Evolutionary conservation across 2,329 filamentous ascomycete genomes (phyloP).

Genomic region (Calonectria pseudoturangicola): DNA sequence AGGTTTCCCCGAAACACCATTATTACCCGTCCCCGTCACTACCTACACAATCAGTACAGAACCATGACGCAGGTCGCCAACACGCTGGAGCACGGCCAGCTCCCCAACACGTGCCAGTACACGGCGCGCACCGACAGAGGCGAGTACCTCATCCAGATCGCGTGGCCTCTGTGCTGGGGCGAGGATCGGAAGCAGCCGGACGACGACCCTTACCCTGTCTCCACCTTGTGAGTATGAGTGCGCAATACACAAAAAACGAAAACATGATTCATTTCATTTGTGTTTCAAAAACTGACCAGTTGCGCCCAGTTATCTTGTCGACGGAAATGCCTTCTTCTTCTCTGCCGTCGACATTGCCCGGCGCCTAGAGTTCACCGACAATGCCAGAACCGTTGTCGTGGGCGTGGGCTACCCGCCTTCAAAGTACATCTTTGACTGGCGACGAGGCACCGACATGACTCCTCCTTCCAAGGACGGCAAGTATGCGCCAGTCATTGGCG

Average conservation of each 20-base stretch:
- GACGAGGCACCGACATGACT: constrained; percentile 57
- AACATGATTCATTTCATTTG: neutral
- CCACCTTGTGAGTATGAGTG: constrained; percentile 52
- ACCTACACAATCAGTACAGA: constrained; percentile 5
- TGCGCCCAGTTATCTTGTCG: constrained; percentile 56
- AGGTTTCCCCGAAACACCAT: constrained; percentile 2
- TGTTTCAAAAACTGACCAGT: constrained; percentile 12
- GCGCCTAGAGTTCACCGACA: constrained; percentile 52
- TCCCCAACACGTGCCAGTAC: constrained; percentile 38
- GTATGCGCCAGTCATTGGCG: constrained; percentile 53
- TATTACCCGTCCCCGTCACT: neutral
- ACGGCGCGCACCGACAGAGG: constrained; percentile 29
- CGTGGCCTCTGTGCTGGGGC: constrained; percentile 56
- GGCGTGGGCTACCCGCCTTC: constrained; percentile 58
- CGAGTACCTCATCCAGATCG: constrained; percentile 54
- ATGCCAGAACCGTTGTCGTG: constrained; percentile 56
- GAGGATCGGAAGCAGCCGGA: constrained; percentile 50
- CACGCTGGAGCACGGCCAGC: constrained; percentile 20
- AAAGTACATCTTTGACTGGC: constrained; percentile 55
- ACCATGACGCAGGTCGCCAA: constrained; percentile 19
- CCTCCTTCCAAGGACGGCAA: constrained; percentile 49
- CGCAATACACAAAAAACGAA: neutral
- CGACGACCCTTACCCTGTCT: constrained; percentile 45
- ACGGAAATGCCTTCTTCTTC: constrained; percentile 61
- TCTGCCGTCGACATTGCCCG: constrained; percentile 57